These are phyloP conservation scores for Podila epigama DNA, from an alignment of 192 early-diverging fungal species.

Conservation along the genomic window DNA sequence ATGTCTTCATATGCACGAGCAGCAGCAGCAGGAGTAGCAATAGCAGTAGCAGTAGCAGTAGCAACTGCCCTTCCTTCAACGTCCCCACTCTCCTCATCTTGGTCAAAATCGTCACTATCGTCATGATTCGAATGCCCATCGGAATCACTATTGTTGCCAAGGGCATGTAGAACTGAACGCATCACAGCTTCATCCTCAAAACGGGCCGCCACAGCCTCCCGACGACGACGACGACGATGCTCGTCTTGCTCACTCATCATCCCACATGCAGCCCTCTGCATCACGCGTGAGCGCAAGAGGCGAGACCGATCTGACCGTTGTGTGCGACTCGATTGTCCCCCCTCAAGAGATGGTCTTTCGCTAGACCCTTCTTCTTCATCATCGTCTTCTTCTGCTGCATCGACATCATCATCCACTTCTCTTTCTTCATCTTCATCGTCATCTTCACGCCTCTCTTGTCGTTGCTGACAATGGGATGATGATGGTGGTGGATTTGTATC, in stretches of 20 bases:
- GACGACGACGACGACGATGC: neutral
- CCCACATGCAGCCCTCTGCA: neutral
- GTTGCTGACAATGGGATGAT: too few relatives aligned
- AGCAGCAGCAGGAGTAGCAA: too few relatives aligned
- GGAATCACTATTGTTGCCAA: constrained; percentile 15
- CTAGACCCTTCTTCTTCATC: neutral
- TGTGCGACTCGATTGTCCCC: too few relatives aligned
- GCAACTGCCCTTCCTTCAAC: neutral
- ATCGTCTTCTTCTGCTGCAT: too few relatives aligned
- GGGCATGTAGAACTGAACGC: constrained; percentile 8
- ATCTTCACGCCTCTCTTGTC: neutral
- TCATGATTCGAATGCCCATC: neutral
- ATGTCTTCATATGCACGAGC: too few relatives aligned
- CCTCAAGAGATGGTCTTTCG: too few relatives aligned
- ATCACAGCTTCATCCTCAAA: constrained; percentile 4
- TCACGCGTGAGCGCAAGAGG: too few relatives aligned
- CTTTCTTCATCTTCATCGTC: neutral
- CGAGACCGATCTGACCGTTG: too few relatives aligned
- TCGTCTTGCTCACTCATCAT: neutral
- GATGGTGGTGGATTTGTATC: constrained; percentile 9
- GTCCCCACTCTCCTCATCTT: neutral
- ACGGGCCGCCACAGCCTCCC: neutral
- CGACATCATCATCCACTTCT: neutral
- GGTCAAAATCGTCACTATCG: constrained; percentile 17
- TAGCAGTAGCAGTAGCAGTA: neutral